Evolutionary conservation across 768 basidiomycete genomes (phyloP), one percentile per base, ranked within the genome.

Genomic region (Kwoniella europaea): DNA sequence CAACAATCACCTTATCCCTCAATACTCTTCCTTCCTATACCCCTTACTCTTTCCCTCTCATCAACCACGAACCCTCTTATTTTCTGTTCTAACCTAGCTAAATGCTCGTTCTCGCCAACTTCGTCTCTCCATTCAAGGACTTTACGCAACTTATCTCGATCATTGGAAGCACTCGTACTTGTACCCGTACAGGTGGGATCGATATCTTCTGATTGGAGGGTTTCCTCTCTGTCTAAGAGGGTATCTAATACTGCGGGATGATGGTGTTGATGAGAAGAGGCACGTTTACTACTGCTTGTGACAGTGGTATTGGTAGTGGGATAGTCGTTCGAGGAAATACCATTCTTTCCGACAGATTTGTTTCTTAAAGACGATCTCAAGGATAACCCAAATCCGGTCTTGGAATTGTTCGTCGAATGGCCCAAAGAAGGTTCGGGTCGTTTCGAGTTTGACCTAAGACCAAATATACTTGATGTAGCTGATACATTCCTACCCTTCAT

Each of bases 11-110:
- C 12, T n/a, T 53, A 60, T 12, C 66, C 66, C n/a, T 62, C 60
- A 54, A 59, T 46, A 46, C 59, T 62, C 27, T 60, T 60, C 27
- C 63, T 70, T 42, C 61, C 62, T 13, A 70, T 63, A 10, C 5
- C 63, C 54, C 35, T 65, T 10, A 70, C 64, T 50, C 62, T 70
- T 41, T 70, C 68, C 44, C 56, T 46, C 57, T 70, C 68, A 65
- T 58, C 63, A 29, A 22, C 57, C 1, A 70, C 68, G 20, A 70
- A 65, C 2, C 68, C 68, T 22, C 68, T 64, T 22, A 70, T 70
- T 46, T 58, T 70, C 62, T 70, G 63, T 9, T 70, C 68, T n/a
- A 70, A 50, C 27, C 52, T 46, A 12, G 68, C 62, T 15, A 70
- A 29, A 43, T 60, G 24, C 22, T 70, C 68, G 50, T 70, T 70